These are phyloP conservation scores for Mimosa bimucronata DNA, from an alignment of 306 rosid species.

Conservation along the genomic window DNA sequence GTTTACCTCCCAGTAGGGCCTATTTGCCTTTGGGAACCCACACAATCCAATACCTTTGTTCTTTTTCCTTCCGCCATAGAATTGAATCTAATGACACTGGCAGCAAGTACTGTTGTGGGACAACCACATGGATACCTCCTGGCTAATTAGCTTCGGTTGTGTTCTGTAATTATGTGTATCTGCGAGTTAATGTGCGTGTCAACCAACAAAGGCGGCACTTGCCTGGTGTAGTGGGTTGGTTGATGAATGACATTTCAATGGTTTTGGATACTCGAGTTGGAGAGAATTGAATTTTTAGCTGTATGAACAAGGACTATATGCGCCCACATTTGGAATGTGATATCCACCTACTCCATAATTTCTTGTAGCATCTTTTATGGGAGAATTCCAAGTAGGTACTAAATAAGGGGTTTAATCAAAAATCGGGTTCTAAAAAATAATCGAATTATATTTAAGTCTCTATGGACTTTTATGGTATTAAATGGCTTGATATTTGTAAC, in stretches of 20 bases:
- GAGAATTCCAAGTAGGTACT: no score
- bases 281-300: neutral
- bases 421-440: no score
- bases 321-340: neutral
- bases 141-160: conserved; percentile 40
- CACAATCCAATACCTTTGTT: conserved; percentile 32
- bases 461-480: no score
- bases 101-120: neutral
- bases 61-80: conserved; percentile 8
- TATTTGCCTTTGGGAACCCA: conserved; percentile 25
- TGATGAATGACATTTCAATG: neutral
- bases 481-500: no score
- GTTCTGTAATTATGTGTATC: conserved; percentile 55
- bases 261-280: neutral
- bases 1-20: conserved; percentile 35
- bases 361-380: neutral
- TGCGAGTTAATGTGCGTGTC: conserved; percentile 42
- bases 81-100: conserved; percentile 9
- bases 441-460: no score
- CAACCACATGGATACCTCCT: neutral
- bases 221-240: neutral
- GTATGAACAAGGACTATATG: neutral
- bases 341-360: neutral
- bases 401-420: no score
- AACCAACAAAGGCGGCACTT: neutral